These are phyloP conservation scores for Hibiscus trionum DNA, from an alignment of 345 rosid species.

Conservation along the genomic window DNA sequence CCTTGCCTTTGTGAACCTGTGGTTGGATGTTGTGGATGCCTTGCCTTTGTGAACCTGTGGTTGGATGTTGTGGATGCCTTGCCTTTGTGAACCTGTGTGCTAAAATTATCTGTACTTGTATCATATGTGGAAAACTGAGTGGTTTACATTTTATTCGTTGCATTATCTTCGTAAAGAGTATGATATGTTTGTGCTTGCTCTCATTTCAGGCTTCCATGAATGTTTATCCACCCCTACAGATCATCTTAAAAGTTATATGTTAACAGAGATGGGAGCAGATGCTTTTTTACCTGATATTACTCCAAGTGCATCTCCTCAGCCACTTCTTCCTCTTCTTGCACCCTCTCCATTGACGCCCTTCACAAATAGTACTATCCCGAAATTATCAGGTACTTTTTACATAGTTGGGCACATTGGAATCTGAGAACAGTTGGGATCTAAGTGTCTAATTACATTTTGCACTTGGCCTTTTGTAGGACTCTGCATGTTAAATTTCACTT, in stretches of 20 bases:
- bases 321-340: slow-evolving; percentile 83
- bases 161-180: background rate
- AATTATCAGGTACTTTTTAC: slow-evolving; percentile 61
- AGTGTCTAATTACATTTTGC: slow-evolving; percentile 1
- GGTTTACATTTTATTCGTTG: too few species aligned
- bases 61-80: background rate
- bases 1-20: background rate
- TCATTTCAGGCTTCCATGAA: slow-evolving; percentile 44
- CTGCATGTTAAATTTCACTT: slow-evolving; percentile 63
- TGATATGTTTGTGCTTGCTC: background rate
- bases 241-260: slow-evolving; percentile 12
- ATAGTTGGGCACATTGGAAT: background rate
- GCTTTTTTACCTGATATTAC: slow-evolving; percentile 59
- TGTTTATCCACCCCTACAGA: slow-evolving; percentile 23
- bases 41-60: background rate
- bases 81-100: background rate
- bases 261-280: slow-evolving; percentile 17
- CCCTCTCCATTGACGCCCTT: slow-evolving; percentile 85
- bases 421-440: background rate
- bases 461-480: slow-evolving; percentile 34
- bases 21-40: background rate
- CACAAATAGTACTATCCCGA: slow-evolving; percentile 58
- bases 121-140: too few species aligned
- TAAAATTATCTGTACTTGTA: too few species aligned
- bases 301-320: slow-evolving; percentile 68